phyloP scores from a whole-genome alignment of 2,329 filamentous ascomycete species.

The Aspergillus awamori region DNA sequence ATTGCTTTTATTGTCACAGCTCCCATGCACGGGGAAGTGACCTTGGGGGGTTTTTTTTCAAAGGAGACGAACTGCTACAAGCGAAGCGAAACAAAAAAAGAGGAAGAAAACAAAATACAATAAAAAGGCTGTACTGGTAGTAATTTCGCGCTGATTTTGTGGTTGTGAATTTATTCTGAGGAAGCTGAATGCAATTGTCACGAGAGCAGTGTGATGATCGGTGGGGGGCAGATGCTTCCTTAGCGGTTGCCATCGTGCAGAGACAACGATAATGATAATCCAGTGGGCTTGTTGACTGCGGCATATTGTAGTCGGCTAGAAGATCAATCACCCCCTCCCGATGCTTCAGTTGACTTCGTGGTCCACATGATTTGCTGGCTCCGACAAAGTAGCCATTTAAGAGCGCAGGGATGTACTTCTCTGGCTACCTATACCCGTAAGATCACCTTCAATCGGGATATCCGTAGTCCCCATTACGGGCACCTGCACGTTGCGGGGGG shows the following conservation, averaged over 20 bases:
- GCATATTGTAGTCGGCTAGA: neutral
- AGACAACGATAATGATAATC: neutral
- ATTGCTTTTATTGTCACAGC: constrained; percentile 7
- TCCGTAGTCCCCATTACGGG: neutral
- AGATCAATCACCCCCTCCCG: neutral
- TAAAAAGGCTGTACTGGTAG: constrained; percentile 15
- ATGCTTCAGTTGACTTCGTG: neutral
- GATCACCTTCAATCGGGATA: neutral
- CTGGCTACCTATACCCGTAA: neutral
- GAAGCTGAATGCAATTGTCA: constrained; percentile 12
- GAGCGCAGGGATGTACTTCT: neutral
- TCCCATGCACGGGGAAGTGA: constrained; percentile 3
- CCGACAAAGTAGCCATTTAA: neutral
- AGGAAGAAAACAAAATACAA: neutral
- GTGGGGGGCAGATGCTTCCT: neutral
- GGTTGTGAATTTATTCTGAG: constrained; percentile 12
- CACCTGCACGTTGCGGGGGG: neutral
- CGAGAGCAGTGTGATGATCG: constrained; percentile 2
- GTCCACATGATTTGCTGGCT: neutral
- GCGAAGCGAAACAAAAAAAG: constrained; percentile 6
- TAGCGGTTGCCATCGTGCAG: neutral
- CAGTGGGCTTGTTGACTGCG: neutral
- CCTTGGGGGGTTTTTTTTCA: neutral
- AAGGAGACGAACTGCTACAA: neutral
- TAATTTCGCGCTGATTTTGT: constrained; percentile 8